phyloP scores from a whole-genome alignment of 441 rosid species.

The Flueggea neowawraea region DNA sequence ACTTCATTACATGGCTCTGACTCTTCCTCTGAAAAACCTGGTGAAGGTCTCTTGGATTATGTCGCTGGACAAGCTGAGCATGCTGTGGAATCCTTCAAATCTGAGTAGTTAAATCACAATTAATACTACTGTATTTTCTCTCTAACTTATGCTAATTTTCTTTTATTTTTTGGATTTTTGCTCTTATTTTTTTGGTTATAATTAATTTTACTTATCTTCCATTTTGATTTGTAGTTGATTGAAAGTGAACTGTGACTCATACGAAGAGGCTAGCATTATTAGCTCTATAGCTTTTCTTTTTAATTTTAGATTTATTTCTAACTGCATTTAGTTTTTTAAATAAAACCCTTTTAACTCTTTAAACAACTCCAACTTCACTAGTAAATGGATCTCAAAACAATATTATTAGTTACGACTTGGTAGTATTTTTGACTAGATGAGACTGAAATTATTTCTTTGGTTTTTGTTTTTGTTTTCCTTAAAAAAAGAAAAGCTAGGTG shows the following conservation, averaged over 20 bases:
- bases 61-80: slow-evolving; percentile 70
- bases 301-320: background rate
- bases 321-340: background rate
- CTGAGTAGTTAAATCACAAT: slow-evolving; percentile 7
- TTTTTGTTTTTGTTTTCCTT: too few species aligned
- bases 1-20: slow-evolving; percentile 40
- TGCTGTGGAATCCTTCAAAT: slow-evolving; percentile 26
- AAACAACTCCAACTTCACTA: too few species aligned
- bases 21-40: slow-evolving; percentile 36
- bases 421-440: too few species aligned
- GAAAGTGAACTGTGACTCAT: background rate
- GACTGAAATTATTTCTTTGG: too few species aligned
- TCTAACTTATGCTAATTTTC: slow-evolving; percentile 16
- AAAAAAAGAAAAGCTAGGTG: too few species aligned
- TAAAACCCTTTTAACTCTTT: too few species aligned
- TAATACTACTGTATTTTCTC: slow-evolving; percentile 8
- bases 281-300: background rate
- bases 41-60: slow-evolving; percentile 64
- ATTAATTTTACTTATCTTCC: background rate
- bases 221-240: slow-evolving; percentile 2
- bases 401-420: too few species aligned
- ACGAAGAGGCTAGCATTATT: too few species aligned
- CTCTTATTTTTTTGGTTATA: background rate
- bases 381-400: too few species aligned
- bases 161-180: background rate